Percentiles rank a stretch among this genome's conserved stretches.
phyloP scores from a whole-genome alignment of 2,329 filamentous ascomycete species.

The Claviceps paspali region DNA sequence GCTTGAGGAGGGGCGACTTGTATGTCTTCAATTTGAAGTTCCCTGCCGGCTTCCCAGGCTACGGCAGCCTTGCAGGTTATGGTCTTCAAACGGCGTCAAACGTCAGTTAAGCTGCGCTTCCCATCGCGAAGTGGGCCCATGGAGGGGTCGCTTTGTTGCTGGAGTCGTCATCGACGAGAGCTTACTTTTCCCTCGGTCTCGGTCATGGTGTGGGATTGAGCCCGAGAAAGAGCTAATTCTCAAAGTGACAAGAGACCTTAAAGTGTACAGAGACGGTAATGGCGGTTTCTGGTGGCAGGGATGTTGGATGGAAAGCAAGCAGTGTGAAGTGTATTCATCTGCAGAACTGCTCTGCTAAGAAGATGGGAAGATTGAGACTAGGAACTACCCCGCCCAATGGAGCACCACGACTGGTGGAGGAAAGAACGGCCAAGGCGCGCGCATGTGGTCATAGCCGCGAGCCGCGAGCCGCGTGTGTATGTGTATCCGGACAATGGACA shows the following conservation, averaged over 20 bases:
- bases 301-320: not conserved
- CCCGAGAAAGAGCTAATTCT: not conserved
- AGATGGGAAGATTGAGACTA: too few species aligned
- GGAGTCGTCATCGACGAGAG: slow-evolving; percentile 1
- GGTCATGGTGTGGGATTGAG: slow-evolving; percentile 3
- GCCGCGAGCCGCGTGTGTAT: too few species aligned
- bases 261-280: not conserved
- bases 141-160: slow-evolving; percentile 2
- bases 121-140: slow-evolving; percentile 1
- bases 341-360: not conserved
- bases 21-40: slow-evolving; percentile 77
- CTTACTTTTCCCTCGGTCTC: slow-evolving; percentile 7
- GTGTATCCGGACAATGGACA: too few species aligned
- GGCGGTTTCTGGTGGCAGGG: not conserved
- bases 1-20: slow-evolving; percentile 82
- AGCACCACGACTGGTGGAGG: not conserved
- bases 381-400: slow-evolving; percentile 3
- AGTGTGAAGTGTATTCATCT: not conserved
- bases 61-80: slow-evolving; percentile 96
- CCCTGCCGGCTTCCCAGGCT: slow-evolving; percentile 91
- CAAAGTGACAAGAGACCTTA: not conserved
- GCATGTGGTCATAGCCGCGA: too few species aligned
- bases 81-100: slow-evolving; percentile 39
- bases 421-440: too few species aligned
- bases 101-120: slow-evolving; percentile 3